Evolutionary conservation across 1,284 basidiomycete genomes (phyloP).

Genomic region (Athelia psychrophila): DNA sequence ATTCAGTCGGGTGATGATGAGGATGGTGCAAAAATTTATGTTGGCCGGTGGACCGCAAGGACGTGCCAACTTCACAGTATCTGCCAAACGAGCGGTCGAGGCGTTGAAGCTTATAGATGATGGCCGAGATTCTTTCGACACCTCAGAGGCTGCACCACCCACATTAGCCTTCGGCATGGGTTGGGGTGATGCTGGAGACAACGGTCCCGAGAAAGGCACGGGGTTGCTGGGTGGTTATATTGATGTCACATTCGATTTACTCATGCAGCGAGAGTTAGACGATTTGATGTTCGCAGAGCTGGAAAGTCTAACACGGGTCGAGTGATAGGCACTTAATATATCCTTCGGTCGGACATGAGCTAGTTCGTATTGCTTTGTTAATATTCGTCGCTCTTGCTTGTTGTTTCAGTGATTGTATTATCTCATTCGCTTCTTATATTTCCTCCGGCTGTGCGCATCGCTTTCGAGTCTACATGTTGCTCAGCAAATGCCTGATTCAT

Average conservation of each 20-base stretch:
- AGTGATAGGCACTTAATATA: constrained; percentile 28
- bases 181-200: constrained; percentile 72
- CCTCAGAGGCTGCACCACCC: constrained; percentile 49
- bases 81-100: constrained; percentile 78
- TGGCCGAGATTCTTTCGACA: constrained; percentile 71
- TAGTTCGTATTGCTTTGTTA: background rate
- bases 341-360: no score
- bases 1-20: constrained; percentile 61
- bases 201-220: constrained; percentile 59
- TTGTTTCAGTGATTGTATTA: background rate
- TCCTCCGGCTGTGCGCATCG: background rate
- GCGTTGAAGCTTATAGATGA: constrained; percentile 85
- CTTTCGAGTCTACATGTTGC: background rate
- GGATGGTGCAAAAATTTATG: constrained; percentile 62
- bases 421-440: background rate
- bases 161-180: constrained; percentile 73
- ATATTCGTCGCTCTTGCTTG: background rate
- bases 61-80: constrained; percentile 55
- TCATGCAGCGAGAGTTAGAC: constrained; percentile 69
- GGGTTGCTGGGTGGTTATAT: constrained; percentile 75
- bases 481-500: no score
- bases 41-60: constrained; percentile 43
- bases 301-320: constrained; percentile 71
- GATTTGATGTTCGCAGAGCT: constrained; percentile 69
- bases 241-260: constrained; percentile 65